Base-by-base conservation (phyloP, 225 moss, liverwort and hornwort genomes). In the Asterella californica region DNA sequence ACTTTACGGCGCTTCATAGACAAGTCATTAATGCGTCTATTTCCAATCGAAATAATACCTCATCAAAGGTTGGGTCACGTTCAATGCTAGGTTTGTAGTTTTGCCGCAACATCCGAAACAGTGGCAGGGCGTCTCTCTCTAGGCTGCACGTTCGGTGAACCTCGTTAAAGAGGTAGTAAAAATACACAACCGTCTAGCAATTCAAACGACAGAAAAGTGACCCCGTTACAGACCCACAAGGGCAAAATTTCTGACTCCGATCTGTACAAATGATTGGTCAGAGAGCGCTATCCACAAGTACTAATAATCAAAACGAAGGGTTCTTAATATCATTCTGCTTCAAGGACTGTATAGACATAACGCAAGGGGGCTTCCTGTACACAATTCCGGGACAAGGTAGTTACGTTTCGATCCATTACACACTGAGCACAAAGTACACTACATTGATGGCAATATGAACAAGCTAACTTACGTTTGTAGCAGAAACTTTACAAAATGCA, bases 41-140 rank as follows among this genome's bases (percentile, higher is more conserved):
- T 74, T 30, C 49, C 6, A 55, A 34, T n/a, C 7, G n/a, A 36
- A 9, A 9, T 29, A 62, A 71, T 90, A 95, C 99, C 95, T 99
- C 99, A 77, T 95, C 93, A 83, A 99, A 86, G 19, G 89, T 85
- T 81, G 93, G 88, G 75, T 99, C 99, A 78, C 99, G 93, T 42
- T 95, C 91, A 72, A 95, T 88, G 83, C 99, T 95, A 57, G 90
- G 95, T 76, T 99, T 99, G 77, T 99, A 99, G 38, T 91, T 91
- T 85, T 99, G 90, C 73, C 95, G 91, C 38, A 99, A 85, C 93
- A 99, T 95, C 74, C 82, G 90, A 81, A 93, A 99, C 79, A 99
- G 85, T 9, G 93, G 93, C 78, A 99, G 76, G 22, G 99, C 95
- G 79, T 99, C 94, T 85, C 99, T 91, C 86, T 93, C 91, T 70